Evolutionary conservation across 2,329 filamentous ascomycete genomes (phyloP).

Genomic region (Chrysosporium queenslandicum): DNA sequence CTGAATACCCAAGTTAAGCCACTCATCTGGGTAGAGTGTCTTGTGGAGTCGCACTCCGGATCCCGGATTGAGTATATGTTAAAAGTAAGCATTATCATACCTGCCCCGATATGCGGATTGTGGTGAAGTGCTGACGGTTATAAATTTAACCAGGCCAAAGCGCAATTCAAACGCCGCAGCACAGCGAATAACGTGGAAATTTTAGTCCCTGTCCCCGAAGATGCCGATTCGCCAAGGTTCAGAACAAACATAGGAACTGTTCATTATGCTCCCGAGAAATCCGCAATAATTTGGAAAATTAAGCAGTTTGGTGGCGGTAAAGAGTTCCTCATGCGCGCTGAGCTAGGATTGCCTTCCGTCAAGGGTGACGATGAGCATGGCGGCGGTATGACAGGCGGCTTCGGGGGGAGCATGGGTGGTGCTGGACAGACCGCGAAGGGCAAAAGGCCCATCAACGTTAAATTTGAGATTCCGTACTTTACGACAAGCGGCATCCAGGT

Average conservation of each 20-base stretch:
- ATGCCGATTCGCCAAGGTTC: conserved; percentile 92
- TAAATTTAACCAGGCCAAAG: conserved; percentile 52
- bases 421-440: conserved; percentile 68
- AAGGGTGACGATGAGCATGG: conserved; percentile 91
- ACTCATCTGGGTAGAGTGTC: conserved; percentile 96
- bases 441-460: conserved; percentile 95
- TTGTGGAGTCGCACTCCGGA: conserved; percentile 91
- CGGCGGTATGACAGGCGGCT: conserved; percentile 94
- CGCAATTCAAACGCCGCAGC: conserved; percentile 94
- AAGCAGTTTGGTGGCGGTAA: conserved; percentile 99
- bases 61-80: conserved; percentile 98
- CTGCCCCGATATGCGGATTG: not conserved
- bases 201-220: conserved; percentile 90
- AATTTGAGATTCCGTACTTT: conserved; percentile 99
- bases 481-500: conserved; percentile 99
- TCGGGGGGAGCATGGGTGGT: conserved; percentile 93
- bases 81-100: conserved; percentile 49
- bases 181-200: conserved; percentile 99
- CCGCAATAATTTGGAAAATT: conserved; percentile 98
- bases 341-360: conserved; percentile 86
- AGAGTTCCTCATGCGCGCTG: conserved; percentile 96
- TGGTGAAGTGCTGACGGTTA: not conserved
- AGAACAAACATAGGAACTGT: conserved; percentile 94
- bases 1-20: conserved; percentile 98
- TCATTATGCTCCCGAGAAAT: conserved; percentile 95